A percentile compares a stretch with the other conserved stretches of the same genome.
Evolutionary conservation across 2,329 filamentous ascomycete genomes (phyloP).

Genomic region (Fusarium mundagurra): DNA sequence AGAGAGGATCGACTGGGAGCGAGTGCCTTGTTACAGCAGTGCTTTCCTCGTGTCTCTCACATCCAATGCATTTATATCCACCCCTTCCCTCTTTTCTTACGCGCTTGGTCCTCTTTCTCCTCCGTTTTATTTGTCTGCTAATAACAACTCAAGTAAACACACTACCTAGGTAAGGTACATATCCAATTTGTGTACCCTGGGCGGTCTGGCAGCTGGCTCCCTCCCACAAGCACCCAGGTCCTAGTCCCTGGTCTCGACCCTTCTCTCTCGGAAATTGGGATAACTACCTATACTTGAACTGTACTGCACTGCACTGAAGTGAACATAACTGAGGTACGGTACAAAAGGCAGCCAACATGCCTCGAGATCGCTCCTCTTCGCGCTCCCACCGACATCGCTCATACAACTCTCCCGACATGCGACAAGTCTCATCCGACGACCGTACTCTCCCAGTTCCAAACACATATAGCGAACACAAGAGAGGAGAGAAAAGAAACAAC

Average conservation of each 20-base stretch:
- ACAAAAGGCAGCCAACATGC: slow-evolving; percentile 19
- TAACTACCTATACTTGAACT: neutral
- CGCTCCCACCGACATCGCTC: slow-evolving; percentile 31
- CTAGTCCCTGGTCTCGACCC: slow-evolving; percentile 1
- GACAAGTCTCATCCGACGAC: slow-evolving; percentile 14
- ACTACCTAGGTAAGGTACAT: neutral
- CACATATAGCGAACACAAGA: slow-evolving; percentile 36
- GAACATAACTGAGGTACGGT: neutral
- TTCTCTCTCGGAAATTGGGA: neutral
- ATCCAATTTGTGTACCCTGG: neutral
- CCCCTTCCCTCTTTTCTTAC: neutral
- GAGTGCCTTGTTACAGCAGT: neutral
- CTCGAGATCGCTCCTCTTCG: slow-evolving; percentile 29
- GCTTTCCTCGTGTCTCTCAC: neutral
- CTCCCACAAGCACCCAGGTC: neutral
- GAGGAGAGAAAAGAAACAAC: neutral
- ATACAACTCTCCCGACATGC: slow-evolving; percentile 18
- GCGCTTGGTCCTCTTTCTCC: neutral
- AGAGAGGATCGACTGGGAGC: neutral
- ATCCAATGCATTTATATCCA: neutral
- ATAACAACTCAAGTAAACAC: neutral
- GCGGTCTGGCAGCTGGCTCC: neutral
- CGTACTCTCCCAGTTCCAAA: slow-evolving; percentile 42
- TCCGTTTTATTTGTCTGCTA: neutral
- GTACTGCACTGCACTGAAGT: neutral